Base-by-base conservation (phyloP, 2,329 filamentous ascomycete species). In the Aureobasidium subglaciale region DNA sequence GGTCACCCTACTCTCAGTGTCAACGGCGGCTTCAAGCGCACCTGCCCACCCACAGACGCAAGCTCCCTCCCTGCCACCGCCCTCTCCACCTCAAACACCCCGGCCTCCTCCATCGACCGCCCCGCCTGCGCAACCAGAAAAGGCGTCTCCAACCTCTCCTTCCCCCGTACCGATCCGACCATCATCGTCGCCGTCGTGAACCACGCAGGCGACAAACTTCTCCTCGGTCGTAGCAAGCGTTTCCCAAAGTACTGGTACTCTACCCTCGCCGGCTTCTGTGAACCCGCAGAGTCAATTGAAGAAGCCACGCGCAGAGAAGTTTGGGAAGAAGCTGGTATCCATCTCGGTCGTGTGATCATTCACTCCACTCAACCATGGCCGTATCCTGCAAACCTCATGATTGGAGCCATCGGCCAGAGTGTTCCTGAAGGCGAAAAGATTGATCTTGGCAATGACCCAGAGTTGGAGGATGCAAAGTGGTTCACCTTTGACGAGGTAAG, bases 171-270 rank as follows among this genome's bases (percentile, higher is more conserved):
- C 2, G 91, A 96, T 64, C 90, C 91, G 1, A 95, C 90, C 25
- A 90, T 97, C 69, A 99, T 99, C 72, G 91, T 95, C 73, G 92
- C 91, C 0, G 86, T 96, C 10, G 82, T 97, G 29, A 95, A 87
- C 53, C 78, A 85, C 49, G 88, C 95, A 63, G 87, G 87, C 48
- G 80, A 85, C 61, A 82, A 83, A 59, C 74, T 96, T 35, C 81
- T 99, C 7, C 85, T 99, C 0, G 93, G 93, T 34, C 85, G 93
- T 13, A 84, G 88, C 66, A 88, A 87, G 71, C 81, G 88, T 53
- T 99, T 86, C 80, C 93, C 93, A 1, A 77, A 81, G 1, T 69
- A 87, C 69, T 96, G 87, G 88, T 96, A 92, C 76, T 89, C 84
- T 64, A 95, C 91, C 0, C 82, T 99, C 80, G 76, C 76, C 0